Percentiles rank a stretch among this genome's conserved stretches.
These are phyloP conservation scores for Diaporthe ampelina DNA, from an alignment of 2,329 filamentous ascomycete species.

Conservation along the genomic window DNA sequence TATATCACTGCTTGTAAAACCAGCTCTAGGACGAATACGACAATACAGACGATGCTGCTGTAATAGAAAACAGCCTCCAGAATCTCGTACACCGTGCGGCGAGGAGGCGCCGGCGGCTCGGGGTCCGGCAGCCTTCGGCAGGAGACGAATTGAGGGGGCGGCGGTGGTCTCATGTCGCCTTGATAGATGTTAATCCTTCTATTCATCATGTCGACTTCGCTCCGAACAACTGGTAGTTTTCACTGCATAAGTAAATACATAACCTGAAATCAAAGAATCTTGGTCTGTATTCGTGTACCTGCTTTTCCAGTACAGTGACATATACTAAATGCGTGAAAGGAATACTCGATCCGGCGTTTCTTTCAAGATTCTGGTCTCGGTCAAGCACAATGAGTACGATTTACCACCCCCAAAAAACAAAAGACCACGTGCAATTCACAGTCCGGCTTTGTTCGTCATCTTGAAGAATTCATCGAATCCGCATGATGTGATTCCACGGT, in stretches of 20 bases:
- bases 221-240: not conserved
- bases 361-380: not conserved
- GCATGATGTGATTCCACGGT: too few relatives aligned
- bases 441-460: not conserved
- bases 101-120: not conserved
- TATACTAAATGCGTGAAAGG: not conserved
- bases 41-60: too few relatives aligned
- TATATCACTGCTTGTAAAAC: not conserved
- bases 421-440: not conserved
- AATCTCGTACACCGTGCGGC: not conserved
- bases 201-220: not conserved
- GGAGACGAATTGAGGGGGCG: not conserved
- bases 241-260: not conserved
- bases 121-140: not conserved
- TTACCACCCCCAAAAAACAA: not conserved
- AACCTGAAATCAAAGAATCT: not conserved
- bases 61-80: too few relatives aligned
- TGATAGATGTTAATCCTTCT: not conserved
- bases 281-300: too few relatives aligned
- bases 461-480: not conserved
- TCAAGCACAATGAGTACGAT: not conserved
- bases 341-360: not conserved
- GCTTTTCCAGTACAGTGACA: not conserved
- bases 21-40: not conserved
- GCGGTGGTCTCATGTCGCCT: not conserved